Base-by-base conservation (phyloP, 805 yeast species). In the Saccharomycopsis synnaedendra region DNA sequence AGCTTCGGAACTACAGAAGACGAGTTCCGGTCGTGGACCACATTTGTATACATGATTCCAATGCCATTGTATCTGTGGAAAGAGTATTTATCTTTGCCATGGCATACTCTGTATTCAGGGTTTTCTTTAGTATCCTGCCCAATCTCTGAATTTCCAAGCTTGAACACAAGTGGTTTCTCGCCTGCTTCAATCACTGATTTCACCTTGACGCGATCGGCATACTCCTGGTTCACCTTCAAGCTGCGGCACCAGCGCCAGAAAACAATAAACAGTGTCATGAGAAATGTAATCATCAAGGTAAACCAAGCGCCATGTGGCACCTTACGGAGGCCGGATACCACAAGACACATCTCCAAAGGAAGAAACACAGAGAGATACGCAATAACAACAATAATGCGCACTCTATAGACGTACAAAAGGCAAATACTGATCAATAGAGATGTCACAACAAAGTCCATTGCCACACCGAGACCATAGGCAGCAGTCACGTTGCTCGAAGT, bases 281-380 rank as follows among this genome's bases (percentile, higher is more conserved):
- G n/a, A 2, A 58, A 61, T 5, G 75, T 58, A 58, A 75, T 64
- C 63, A 70, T 61, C 33, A 77, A 58, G 1, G 82, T 76, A 55
- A 76, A 75, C 83, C 82, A 77, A 1, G 81, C 83, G 37, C 82
- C 83, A 51, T 72, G 74, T 0, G 72, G 69, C 3, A 77, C 69
- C 57, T 77, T 77, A 54, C 65, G 68, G 54, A 74, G 53, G 47
- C 74, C 76, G 3, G 80, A 68, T 45, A 68, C 60, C 11, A 76
- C 65, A 55, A 75, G 60, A 39, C 67, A 58, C 39, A 64, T 53
- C 54, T 77, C 82, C 35, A 77, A 60, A 0, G 78, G 68, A 5
- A 71, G 66, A 54, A 75, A 75, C 1, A 39, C n/a, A 29, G 65
- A 42, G 33, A 67, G 58, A 53, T 65, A 71, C 4, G 60, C 39